Base-by-base conservation (phyloP, 1,284 basidiomycete species). In the Pseudozyma thailandica region DNA sequence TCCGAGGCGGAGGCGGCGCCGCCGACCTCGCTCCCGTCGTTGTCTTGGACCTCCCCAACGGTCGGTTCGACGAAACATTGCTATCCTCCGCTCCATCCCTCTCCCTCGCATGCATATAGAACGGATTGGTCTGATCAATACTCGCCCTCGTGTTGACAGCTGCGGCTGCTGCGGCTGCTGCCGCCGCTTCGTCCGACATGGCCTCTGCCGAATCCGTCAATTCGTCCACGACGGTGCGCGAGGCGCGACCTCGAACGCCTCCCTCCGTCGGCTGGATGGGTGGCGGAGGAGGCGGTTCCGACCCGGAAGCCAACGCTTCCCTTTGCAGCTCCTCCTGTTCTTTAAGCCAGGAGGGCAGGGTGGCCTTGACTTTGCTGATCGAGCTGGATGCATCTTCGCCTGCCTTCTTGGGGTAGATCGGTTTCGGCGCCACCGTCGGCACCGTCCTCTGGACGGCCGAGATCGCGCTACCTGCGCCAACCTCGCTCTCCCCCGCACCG, bases 311-410 rank as follows among this genome's bases (percentile, higher is more conserved):
- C 20, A 77, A 59, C n/a, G 75, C 57, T 30, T 76, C 68, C 6
- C 73, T 59, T 53, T 78, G 77, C 30, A 81, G 51, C 55, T 76
- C 74, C 38, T 82, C 79, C 50, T 82, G 81, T 64, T 82, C 81
- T 42, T 74, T 74, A 38, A 82, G 59, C 81, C 81, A 82, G 4
- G 73, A 65, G 2, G 81, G 81, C 27, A 82, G 44, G 0, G 68
- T 72, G 1, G 61, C 58, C 43, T 79, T 79, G 51, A 61, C 66
- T 31, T 65, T 68, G 21, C 62, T 41, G 21, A 74, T 39, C 16
- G 53, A 23, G 30, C 57, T 49, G 10, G 66, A 47, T 1, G 50
- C 51, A 6, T 64, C 31, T 13, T 30, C 44, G 6, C 39, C 47
- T n/a, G 64, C 45, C 30, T 73, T 73, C 47, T 56, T 63, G 37